A percentile compares a stretch with the other conserved stretches of the same genome.
Conservation (phyloP, 2,329 filamentous ascomycete species). For the Ophiosphaerella korrae region DNA sequence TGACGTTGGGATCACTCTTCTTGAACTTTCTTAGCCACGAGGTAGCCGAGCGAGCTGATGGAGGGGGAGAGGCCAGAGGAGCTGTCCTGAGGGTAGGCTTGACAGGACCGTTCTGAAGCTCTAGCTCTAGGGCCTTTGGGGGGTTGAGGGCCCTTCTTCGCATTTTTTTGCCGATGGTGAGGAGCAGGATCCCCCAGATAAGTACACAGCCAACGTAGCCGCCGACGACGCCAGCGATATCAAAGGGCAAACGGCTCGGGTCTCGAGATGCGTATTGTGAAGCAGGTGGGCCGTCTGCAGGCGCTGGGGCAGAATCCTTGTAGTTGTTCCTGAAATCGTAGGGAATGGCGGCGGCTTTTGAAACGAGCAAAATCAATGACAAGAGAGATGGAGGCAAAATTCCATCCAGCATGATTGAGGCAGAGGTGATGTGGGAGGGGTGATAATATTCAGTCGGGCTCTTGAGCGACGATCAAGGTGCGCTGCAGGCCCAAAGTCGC, state of each 20-base stretch:
- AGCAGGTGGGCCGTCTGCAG: slow-evolving; percentile 37
- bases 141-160: slow-evolving; percentile 56
- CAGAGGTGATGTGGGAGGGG: slow-evolving; percentile 10
- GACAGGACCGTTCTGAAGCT: slow-evolving; percentile 58
- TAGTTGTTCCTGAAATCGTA: slow-evolving; percentile 36
- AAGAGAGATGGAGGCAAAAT: slow-evolving; percentile 31
- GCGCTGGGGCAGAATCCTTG: slow-evolving; percentile 31
- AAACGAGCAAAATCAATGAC: slow-evolving; percentile 32
- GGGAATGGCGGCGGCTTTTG: slow-evolving; percentile 28
- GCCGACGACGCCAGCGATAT: slow-evolving; percentile 82
- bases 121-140: slow-evolving; percentile 58
- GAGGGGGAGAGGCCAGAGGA: slow-evolving; percentile 22
- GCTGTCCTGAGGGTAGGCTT: slow-evolving; percentile 32
- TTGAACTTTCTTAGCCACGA: slow-evolving; percentile 43
- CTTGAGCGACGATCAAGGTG: slow-evolving; percentile 17
- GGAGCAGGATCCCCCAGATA: slow-evolving; percentile 68
- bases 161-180: slow-evolving; percentile 53
- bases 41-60: slow-evolving; percentile 36
- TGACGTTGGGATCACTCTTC: slow-evolving; percentile 35
- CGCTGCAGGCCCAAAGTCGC: slow-evolving; percentile 12
- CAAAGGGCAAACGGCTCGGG: slow-evolving; percentile 70
- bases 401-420: slow-evolving; percentile 34
- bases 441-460: slow-evolving; percentile 9
- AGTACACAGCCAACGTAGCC: slow-evolving; percentile 81
- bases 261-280: slow-evolving; percentile 38